These are phyloP conservation scores for Aspergillus ochraceus DNA, from an alignment of 2,329 filamentous ascomycete species.

Conservation along the genomic window DNA sequence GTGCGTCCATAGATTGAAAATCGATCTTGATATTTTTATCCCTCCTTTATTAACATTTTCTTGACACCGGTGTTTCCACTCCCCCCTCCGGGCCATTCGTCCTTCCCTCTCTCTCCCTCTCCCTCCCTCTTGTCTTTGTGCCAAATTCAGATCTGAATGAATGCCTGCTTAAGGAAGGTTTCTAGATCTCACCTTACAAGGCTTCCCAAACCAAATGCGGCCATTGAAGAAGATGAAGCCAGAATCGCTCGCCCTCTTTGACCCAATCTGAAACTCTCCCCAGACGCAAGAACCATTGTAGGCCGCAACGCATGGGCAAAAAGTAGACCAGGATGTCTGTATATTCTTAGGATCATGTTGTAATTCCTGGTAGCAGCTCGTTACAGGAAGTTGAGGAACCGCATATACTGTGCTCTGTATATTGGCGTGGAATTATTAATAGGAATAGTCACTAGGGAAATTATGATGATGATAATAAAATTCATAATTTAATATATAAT, in stretches of 20 bases:
- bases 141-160: slow-evolving; percentile 11
- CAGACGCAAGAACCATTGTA: neutral
- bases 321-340: neutral
- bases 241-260: neutral
- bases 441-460: neutral
- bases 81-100: no score
- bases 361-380: neutral
- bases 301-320: neutral
- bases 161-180: neutral
- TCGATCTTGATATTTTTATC: slow-evolving; percentile 10
- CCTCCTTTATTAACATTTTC: neutral
- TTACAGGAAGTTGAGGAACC: neutral
- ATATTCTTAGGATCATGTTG: neutral
- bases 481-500: no score
- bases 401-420: neutral
- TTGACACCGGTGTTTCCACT: neutral
- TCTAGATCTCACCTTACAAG: neutral
- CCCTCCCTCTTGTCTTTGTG: slow-evolving; percentile 22
- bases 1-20: neutral
- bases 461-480: neutral
- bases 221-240: neutral
- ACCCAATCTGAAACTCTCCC: neutral
- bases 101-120: neutral
- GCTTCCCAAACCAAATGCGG: neutral
- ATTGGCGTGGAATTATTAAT: neutral